Percentiles rank a stretch among this genome's conserved stretches.
Conservation (phyloP, 768 basidiomycete species). For the Collybiopsis confluens region DNA sequence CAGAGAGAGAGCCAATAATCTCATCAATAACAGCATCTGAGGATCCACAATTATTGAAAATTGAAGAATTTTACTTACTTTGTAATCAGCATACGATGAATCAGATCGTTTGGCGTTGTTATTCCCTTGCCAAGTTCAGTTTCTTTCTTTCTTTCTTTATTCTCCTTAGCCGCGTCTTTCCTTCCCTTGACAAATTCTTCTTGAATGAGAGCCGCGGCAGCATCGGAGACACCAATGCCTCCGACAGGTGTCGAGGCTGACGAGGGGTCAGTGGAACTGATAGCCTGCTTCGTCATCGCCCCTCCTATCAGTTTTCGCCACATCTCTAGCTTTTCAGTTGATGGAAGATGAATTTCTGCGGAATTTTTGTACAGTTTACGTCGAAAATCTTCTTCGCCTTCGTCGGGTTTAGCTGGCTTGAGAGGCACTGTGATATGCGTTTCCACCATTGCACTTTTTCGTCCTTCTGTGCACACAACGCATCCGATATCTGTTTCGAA, state of each 20-base stretch:
- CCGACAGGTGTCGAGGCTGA: neutral
- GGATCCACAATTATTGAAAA: neutral
- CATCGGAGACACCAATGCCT: constrained; percentile 14
- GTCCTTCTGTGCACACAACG: constrained; percentile 57
- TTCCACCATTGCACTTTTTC: constrained; percentile 70
- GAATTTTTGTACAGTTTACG: constrained; percentile 44
- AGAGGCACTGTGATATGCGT: constrained; percentile 57
- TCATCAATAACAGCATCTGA: constrained; percentile 20
- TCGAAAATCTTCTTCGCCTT: too few relatives aligned
- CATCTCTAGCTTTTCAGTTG: constrained; percentile 39
- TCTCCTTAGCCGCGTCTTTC: constrained; percentile 10
- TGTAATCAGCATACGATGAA: constrained; percentile 63
- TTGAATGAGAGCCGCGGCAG: constrained; percentile 72
- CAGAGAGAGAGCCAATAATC: constrained; percentile 59
- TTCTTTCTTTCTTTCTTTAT: constrained; percentile 29
- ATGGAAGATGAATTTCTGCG: constrained; percentile 41
- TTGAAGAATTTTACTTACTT: constrained; percentile 40
- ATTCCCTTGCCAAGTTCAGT: constrained; percentile 28
- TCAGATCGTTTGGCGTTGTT: constrained; percentile 53
- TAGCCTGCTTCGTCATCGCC: constrained; percentile 31
- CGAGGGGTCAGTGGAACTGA: neutral
- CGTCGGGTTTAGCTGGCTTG: too few relatives aligned
- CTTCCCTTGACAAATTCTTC: constrained; percentile 62
- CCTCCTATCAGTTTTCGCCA: constrained; percentile 60
- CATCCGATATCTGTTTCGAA: constrained; percentile 76